These are phyloP conservation scores for Magnusiomyces paraingens DNA, from an alignment of 1,139 yeast genomes.

Conservation along the genomic window DNA sequence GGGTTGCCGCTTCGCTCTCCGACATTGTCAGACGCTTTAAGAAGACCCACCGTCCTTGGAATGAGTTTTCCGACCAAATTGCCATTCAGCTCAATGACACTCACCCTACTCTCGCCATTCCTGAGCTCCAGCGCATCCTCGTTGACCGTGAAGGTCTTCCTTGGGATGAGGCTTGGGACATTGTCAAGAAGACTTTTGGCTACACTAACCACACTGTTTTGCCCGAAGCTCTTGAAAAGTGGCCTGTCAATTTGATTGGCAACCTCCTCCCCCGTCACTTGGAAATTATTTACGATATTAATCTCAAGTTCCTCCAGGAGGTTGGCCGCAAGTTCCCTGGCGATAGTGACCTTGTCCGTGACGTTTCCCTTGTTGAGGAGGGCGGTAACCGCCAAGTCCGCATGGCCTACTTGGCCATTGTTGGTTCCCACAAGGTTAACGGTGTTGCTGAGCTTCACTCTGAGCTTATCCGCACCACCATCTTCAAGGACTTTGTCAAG, in stretches of 20 bases:
- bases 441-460: conserved; percentile 97
- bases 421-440: conserved; percentile 89
- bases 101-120: conserved; percentile 88
- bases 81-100: conserved; percentile 95
- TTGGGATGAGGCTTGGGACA: conserved; percentile 83
- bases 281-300: conserved; percentile 85
- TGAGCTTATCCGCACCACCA: conserved; percentile 80
- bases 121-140: conserved; percentile 79
- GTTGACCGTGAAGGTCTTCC: conserved; percentile 74
- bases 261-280: conserved; percentile 82
- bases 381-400: conserved; percentile 71
- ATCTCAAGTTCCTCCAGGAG: conserved; percentile 65
- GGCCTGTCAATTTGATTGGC: conserved; percentile 83
- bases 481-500: conserved; percentile 82
- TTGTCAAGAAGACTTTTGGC: conserved; percentile 76
- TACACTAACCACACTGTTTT: conserved; percentile 94
- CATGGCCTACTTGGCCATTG: conserved; percentile 87
- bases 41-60: conserved; percentile 73
- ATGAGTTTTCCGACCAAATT: conserved; percentile 73
- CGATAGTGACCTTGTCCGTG: conserved; percentile 52
- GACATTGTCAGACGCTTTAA: conserved; percentile 89
- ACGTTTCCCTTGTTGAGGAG: conserved; percentile 85
- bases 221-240: conserved; percentile 91
- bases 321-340: conserved; percentile 73
- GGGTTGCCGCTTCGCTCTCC: conserved; percentile 92